Base-by-base conservation (phyloP, 2,329 filamentous ascomycete species). In the Alternaria infectoria region DNA sequence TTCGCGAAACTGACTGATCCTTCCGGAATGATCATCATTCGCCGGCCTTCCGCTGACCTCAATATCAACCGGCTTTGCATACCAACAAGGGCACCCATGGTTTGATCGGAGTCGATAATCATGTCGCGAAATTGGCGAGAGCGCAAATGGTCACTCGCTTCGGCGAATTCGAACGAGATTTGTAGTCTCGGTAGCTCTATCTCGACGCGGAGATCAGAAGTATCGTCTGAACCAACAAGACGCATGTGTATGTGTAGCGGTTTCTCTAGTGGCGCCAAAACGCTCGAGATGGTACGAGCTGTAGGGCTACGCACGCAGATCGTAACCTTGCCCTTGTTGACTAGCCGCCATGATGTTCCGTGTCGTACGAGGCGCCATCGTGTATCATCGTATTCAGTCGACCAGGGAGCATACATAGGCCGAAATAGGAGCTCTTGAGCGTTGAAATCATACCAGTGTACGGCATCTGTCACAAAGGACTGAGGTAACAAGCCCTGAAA, bases 401-500 rank as follows among this genome's bases (percentile, higher is more conserved):
- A 28, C 68, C 68, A 70, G 10, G 68, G 66, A 4, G 44, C 15
- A 2, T 60, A 19, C 2, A 51, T 36, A 7, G 46, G 57, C 10
- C 68, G 67, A 32, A 72, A 71, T 3, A 68, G 43, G 6, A 75
- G 30, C 13, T 61, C 51, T 61, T 25, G 4, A 40, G 67, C 4
- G 52, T 19, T 12, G 64, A 17, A 32, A 23, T 61, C 52, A 13
- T 49, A 61, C 52, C 25, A 45, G n/a, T 79, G 78, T 5, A 73
- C 32, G 50, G 59, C 75, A 11, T 72, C 28, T 1, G 58, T 32
- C 2, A 67, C 28, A 17, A 79, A 79, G 0, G 61, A 49, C 1
- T 61, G 9, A 0, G 84, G 84, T 0, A 85, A 58, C 0, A 55
- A 46, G 0, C 26, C 55, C 0, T 59, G 3, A 0, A 85, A 73